Base-by-base conservation (phyloP, 371 early-diverging fungal species). In the Mucor racemosus region DNA sequence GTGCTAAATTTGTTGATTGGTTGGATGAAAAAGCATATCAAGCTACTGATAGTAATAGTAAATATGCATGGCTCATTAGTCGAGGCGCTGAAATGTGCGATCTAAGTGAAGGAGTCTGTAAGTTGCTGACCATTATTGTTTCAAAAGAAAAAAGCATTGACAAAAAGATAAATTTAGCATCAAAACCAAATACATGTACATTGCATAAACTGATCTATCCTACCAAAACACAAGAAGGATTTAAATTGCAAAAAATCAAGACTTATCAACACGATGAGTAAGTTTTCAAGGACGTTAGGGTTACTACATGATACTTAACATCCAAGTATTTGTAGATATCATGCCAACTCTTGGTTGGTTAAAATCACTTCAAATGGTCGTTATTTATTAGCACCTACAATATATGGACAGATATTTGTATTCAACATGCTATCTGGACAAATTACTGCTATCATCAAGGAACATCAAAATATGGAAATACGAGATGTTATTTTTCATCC, bases 401-500 rank as follows among this genome's bases (percentile, higher is more conserved):
- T 91, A 56, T 91, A 90, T 64, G 97, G 97, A 1, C 89, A 92
- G 55, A 88, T 95, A 15, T 94, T 93, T 77, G 81, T 93, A 7
- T 96, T 92, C 66, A 86, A 90, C 65, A 74, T 96, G 62, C 69
- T 77, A 33, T 88, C 90, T 0, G 95, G 94, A 0, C 76, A 92
- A 50, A 85, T 93, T 7, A 84, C 90, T 9, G 91, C 85, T 4
- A 80, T 95, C 8, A 76, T 95, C 66, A 88, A 90, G 61, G 90
- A 89, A 36, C 94, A 94, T 66, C 89, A 94, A 63, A 93, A 91
- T 33, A 84, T 94, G 35, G 97, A 96, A 72, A 90, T 96, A 7
- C 90, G 97, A 33, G 96, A 96, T 79, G 90, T 94, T n/a, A 78
- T 94, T 56, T 93, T 95, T 75, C 96, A 96, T 69, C 95, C 95